Base-by-base conservation (phyloP, 2,329 filamentous ascomycete species). In the Neofusicoccum umdonicola region DNA sequence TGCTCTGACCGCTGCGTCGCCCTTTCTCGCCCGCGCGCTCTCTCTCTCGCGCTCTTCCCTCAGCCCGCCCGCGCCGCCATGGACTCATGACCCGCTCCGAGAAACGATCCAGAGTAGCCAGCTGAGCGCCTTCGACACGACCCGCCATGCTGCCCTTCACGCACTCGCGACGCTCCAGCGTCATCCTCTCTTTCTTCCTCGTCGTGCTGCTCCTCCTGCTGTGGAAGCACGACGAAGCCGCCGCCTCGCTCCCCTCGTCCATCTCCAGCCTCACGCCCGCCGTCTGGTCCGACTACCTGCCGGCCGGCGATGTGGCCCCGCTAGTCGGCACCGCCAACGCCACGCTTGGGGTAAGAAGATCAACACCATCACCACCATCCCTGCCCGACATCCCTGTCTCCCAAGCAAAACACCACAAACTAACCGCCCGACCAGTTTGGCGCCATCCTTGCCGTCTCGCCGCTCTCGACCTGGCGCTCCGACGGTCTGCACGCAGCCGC, bases 401-500 rank as follows among this genome's bases (percentile, higher is more conserved):
- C 2, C 15, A 7, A 41, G 31, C 12, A 2, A 12, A 39, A 50
- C 17, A 15, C 60, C 52, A 31, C 52, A 35, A 9, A 13, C n/a
- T 15, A 7, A 34, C 5, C 17, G 5, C 12, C 19, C 5, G n/a
- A 11, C 6, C 56, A 67, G 66, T 67, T 67, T 37, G 58, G 63
- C 39, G 35, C 66, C 19, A 67, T 67, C 15, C 52, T 66, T 39
- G 58, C 58, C 22, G 60, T 67, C 39, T 65, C 66, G 0, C 63
- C 63, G 3, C 45, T 45, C 31, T 15, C 47, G 5, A 48, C 52
- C 31, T 67, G 65, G 66, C 65, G 66, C 39, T 60, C 61, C 31
- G 57, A 65, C 17, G 66, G 66, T 9, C 51, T 67, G 2, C 56
- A 65, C 5, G 39, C 41, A 31, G 66, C 66, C 17, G 66, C 66